Base-by-base conservation (phyloP, 805 yeast species). In the Candida fluviatilis region DNA sequence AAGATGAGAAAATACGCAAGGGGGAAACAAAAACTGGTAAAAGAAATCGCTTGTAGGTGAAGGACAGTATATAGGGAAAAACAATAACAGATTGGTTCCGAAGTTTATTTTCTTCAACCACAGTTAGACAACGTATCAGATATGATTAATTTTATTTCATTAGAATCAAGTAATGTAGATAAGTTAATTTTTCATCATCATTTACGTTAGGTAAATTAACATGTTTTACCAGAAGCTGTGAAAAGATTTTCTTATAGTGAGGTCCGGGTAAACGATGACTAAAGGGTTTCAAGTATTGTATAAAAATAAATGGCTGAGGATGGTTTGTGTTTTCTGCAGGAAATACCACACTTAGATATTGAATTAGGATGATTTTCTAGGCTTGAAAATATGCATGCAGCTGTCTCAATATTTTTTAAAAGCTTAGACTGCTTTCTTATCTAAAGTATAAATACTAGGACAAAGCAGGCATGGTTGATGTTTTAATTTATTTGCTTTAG, bases 141-240 rank as follows among this genome's bases (percentile, higher is more conserved):
- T 35, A 26, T 29, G 28, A 17, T 15, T 21, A 37, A 13, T 31
- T 34, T 42, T 26, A 37, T 41, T 38, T 41, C 45, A 43, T 38
- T 19, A 16, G 26, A 27, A 29, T 43, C 47, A 43, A 41, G 43
- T 48, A 50, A 50, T 50, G 54, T 50, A 50, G 54, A 50, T 50
- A 50, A 50, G 54, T 49, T 41, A 19, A 34, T 14, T 30, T 16
- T 35, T 36, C 23, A 31, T 41, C 52, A 48, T 48, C 50, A 47
- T 43, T 16, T 37, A 35, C 36, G 32, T 18, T 13, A 17, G 11
- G 14, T 15, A 5, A 32, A 14, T 5, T 7, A 5, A 26, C 5
- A 5, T 12, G 6, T 16, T 32, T 17, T 11, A 7, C 15, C 26
- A 32, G 15, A 31, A 12, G n/a, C 7, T 32, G 8, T 12, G 12